Percentiles rank a stretch among this genome's conserved stretches.
Evolutionary conservation across 345 rosid species (phyloP).

Genomic region (Ceriops tagal): DNA sequence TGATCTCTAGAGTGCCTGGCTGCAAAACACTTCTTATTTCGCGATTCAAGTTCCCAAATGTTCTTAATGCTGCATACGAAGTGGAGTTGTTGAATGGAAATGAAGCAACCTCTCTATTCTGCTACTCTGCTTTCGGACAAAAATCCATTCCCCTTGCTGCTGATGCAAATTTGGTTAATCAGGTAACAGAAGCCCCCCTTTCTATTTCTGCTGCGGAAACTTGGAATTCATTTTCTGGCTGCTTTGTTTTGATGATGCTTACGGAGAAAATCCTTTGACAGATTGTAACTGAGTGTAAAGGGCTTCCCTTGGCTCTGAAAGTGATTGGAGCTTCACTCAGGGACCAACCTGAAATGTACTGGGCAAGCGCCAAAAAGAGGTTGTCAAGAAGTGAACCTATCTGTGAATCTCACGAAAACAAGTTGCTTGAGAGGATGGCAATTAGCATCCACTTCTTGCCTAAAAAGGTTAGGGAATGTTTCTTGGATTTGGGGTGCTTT

Average conservation of each 20-base stretch:
- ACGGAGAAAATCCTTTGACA: constrained; percentile 21
- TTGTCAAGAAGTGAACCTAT: constrained; percentile 68
- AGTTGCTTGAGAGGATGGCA: constrained; percentile 71
- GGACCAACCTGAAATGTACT: constrained; percentile 55
- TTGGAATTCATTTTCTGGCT: neutral
- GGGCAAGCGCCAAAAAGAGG: constrained; percentile 65
- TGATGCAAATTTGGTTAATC: constrained; percentile 50
- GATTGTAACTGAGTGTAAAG: constrained; percentile 81
- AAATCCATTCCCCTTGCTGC: constrained; percentile 52
- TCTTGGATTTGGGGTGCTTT: constrained; percentile 91
- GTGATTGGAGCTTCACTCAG: constrained; percentile 80
- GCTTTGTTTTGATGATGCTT: constrained; percentile 10
- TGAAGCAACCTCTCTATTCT: constrained; percentile 67
- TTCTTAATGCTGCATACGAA: constrained; percentile 37
- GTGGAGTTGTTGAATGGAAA: constrained; percentile 61
- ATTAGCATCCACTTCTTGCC: constrained; percentile 54
- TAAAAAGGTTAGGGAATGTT: constrained; percentile 53
- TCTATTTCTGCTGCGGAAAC: neutral
- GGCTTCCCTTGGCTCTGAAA: constrained; percentile 94
- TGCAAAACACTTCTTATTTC: constrained; percentile 76
- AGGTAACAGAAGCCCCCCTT: constrained; percentile 38
- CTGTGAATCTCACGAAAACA: constrained; percentile 65
- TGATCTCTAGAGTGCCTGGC: constrained; percentile 47
- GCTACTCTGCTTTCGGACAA: constrained; percentile 68
- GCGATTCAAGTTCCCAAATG: constrained; percentile 49